A percentile compares a stretch with the other conserved stretches of the same genome.
These are phyloP conservation scores for Sambucus nigra DNA, from an alignment of 129 eudicot species.

Conservation along the genomic window DNA sequence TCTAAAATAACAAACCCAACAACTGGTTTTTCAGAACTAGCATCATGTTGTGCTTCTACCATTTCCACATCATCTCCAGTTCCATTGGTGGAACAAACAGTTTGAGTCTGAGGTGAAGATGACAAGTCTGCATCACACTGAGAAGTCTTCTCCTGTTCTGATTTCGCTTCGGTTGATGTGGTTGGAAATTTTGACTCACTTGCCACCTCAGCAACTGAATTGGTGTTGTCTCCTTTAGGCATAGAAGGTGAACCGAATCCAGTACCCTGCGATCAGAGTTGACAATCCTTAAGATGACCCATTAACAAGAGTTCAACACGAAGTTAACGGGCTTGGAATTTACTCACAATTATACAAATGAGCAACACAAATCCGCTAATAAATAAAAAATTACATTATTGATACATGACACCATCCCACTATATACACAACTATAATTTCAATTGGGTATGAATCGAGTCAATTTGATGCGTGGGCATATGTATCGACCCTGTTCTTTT, in stretches of 20 bases:
- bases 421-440: too few species aligned
- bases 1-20: slow-evolving; percentile 33
- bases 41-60: slow-evolving; percentile 26
- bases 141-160: slow-evolving; percentile 14
- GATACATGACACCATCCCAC: too few species aligned
- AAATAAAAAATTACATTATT: too few species aligned
- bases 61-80: slow-evolving; percentile 29
- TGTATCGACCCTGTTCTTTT: too few species aligned
- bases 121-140: too few species aligned
- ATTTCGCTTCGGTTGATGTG: neutral
- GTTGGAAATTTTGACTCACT: slow-evolving; percentile 5
- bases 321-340: too few species aligned
- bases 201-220: neutral
- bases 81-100: slow-evolving; percentile 9
- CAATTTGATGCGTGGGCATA: too few species aligned
- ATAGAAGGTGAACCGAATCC: slow-evolving; percentile 2
- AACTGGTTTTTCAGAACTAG: slow-evolving; percentile 5
- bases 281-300: too few species aligned
- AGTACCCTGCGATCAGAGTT: neutral
- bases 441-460: too few species aligned
- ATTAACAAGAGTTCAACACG: too few species aligned
- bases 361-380: too few species aligned
- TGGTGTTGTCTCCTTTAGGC: neutral
- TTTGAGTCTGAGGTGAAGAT: slow-evolving; percentile 15
- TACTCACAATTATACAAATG: too few species aligned